Base-by-base conservation (phyloP, 2,329 filamentous ascomycete species). In the Paradendryphiella salina region DNA sequence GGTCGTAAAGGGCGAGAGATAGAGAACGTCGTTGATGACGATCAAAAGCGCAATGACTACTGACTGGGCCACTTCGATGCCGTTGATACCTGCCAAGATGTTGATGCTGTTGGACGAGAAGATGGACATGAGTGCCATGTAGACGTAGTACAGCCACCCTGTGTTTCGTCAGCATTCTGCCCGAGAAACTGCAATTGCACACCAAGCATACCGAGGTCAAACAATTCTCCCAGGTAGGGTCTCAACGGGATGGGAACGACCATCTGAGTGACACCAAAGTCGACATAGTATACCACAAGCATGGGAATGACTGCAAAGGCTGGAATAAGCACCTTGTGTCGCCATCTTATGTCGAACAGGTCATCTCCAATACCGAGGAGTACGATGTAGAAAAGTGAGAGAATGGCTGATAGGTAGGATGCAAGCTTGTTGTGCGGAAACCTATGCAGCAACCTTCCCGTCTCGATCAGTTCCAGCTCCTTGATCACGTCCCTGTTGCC, bases 61-160 rank as follows among this genome's bases (percentile, higher is more conserved):
- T 52, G 91, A 96, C 76, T 99, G 94, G 9, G 88, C 85, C 47
- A 97, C 94, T 74, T 99, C 94, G 71, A 99, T 94, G 47, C 94
- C 94, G 74, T 99, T 99, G 75, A 99, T 90, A n/a, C 94, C 94
- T 0, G 94, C 94, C n/a, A 99, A 80, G 76, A 99, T 99, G 79
- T 99, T 99, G 82, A 99, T 99, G 74, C 90, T 91, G 77, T 99
- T 97, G 5, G 94, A 92, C 63, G 91, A 96, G 79, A 99, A 99
- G 73, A 99, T 99, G 70, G 93, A 89, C 61, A 99, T 83, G 49
- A 89, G 87, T 44, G 90, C 90, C 94, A 99, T 99, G 80, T 97
- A 99, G 67, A 87, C 78, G 77, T 99, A 99, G 82, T 99, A 99
- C 52, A 80, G 63, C 66, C 73, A 77, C 46, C 78, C 75, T 77